phyloP scores from a whole-genome alignment of 2,329 filamentous ascomycete genomes.

The Penicillium carneum region DNA sequence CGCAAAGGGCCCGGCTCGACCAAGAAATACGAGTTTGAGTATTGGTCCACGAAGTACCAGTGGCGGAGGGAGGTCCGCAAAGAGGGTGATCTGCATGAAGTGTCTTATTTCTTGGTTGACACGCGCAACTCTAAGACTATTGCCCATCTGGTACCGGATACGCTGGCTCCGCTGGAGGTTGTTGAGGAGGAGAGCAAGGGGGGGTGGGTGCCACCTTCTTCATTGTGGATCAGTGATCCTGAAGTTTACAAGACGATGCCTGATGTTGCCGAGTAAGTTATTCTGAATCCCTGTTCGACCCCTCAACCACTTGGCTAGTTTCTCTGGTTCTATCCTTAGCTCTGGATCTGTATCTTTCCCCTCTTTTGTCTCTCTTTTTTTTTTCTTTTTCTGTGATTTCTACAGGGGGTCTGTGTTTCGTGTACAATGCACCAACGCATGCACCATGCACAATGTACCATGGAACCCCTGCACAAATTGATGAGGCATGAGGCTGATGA shows the following conservation, averaged over 20 bases:
- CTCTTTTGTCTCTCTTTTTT: neutral
- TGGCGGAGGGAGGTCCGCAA: slow-evolving; percentile 80
- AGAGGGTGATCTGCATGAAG: slow-evolving; percentile 67
- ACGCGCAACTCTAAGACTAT: slow-evolving; percentile 69
- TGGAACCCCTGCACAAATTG: slow-evolving; percentile 1
- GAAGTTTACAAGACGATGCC: slow-evolving; percentile 72
- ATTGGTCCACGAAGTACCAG: slow-evolving; percentile 85
- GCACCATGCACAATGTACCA: neutral
- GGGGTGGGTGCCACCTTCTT: slow-evolving; percentile 88
- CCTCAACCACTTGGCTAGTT: neutral
- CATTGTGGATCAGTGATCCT: slow-evolving; percentile 85
- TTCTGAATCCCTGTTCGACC: neutral
- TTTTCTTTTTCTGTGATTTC: neutral
- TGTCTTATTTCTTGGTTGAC: slow-evolving; percentile 81
- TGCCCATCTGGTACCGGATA: slow-evolving; percentile 85
- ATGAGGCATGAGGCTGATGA: slow-evolving; percentile 21
- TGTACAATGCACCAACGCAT: slow-evolving; percentile 19
- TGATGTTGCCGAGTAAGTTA: slow-evolving; percentile 84
- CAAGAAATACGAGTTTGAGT: slow-evolving; percentile 88
- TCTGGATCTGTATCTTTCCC: neutral
- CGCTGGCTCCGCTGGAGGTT: slow-evolving; percentile 73
- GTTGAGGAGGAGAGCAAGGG: slow-evolving; percentile 77
- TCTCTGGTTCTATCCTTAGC: neutral
- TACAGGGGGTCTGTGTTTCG: slow-evolving; percentile 4
- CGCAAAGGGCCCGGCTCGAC: slow-evolving; percentile 69